These are phyloP conservation scores for Grosmannia huntii DNA, from an alignment of 2,329 filamentous ascomycete genomes.

Conservation along the genomic window DNA sequence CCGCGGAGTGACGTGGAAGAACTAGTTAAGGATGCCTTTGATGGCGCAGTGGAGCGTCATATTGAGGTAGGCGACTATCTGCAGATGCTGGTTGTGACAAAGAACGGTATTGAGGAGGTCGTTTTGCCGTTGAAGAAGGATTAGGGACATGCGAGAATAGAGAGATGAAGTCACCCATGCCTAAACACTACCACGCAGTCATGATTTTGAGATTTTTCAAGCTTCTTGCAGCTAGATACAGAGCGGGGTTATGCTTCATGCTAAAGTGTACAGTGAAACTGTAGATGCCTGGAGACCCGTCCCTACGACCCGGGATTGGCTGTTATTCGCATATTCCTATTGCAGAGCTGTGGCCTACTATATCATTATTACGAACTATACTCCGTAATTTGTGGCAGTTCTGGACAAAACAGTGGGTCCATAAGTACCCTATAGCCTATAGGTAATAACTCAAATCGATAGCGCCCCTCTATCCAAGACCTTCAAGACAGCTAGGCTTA, in stretches of 20 bases:
- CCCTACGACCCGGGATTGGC: too few relatives aligned
- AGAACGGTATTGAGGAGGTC: conserved; percentile 76
- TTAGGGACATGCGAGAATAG: conserved; percentile 29
- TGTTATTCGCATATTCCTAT: background rate
- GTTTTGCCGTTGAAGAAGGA: conserved; percentile 81
- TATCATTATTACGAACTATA: background rate
- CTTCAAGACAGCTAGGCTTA: background rate
- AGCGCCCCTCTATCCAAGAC: background rate
- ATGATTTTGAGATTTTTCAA: too few relatives aligned
- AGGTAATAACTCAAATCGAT: background rate
- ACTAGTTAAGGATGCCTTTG: conserved; percentile 93
- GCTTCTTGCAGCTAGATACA: background rate
- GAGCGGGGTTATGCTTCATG: background rate
- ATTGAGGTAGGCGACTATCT: conserved; percentile 96
- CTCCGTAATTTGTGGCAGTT: background rate
- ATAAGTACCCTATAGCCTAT: background rate
- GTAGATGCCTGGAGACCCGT: too few relatives aligned
- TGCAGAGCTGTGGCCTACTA: background rate
- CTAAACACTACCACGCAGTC: background rate
- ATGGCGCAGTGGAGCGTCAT: conserved; percentile 94
- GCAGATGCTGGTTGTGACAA: conserved; percentile 90
- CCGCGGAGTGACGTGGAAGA: conserved; percentile 64
- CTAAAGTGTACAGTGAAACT: background rate
- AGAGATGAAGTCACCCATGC: background rate
- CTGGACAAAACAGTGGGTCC: background rate